phyloP scores from a whole-genome alignment of 306 rosid species.

The Lagenaria siceraria region DNA sequence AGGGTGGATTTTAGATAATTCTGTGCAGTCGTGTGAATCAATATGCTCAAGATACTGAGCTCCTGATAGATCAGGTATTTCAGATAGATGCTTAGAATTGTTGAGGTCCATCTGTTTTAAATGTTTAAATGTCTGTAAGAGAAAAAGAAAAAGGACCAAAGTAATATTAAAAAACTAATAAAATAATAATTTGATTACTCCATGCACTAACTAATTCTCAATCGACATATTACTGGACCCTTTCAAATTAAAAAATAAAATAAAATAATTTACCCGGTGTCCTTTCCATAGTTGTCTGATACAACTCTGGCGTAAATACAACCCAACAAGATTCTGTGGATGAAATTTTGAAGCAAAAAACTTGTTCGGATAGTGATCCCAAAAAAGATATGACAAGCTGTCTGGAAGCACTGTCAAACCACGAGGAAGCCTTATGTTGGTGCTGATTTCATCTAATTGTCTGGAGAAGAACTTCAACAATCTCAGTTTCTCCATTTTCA shows the following conservation, averaged over 20 bases:
- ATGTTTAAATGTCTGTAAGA: no score
- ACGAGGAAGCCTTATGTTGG: not conserved
- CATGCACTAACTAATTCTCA: no score
- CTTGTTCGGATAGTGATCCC: not conserved
- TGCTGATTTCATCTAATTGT: not conserved
- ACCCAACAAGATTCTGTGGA: not conserved
- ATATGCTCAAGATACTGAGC: no score
- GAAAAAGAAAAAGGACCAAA: no score
- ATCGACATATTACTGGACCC: no score
- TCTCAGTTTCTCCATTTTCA: not conserved
- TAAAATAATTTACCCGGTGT: not conserved
- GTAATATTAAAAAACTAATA: no score
- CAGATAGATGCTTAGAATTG: no score
- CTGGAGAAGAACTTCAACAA: not conserved
- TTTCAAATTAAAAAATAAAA: not conserved
- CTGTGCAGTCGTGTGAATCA: no score
- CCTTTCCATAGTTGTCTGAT: not conserved
- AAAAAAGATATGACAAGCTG: not conserved
- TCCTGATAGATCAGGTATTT: no score
- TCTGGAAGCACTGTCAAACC: not conserved
- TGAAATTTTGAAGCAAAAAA: not conserved
- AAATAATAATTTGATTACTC: no score
- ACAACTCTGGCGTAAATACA: not conserved
- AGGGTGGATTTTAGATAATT: no score
- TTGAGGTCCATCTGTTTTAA: no score